Percentiles rank a stretch among this genome's conserved stretches.
Conservation (phyloP, 345 rosid genomes). For the Lepidium didymum region DNA sequence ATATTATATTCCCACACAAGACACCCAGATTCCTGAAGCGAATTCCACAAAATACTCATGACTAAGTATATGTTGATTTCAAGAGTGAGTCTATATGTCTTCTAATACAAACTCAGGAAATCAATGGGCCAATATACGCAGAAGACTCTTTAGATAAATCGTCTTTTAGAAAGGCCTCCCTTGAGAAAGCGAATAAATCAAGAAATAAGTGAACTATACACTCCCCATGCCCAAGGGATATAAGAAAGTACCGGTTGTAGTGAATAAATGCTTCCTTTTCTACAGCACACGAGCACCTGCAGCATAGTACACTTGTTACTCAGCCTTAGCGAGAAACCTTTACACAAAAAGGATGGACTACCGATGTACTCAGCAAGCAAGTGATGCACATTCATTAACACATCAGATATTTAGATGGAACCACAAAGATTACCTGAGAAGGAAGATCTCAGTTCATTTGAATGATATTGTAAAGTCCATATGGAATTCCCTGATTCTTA, state of each 20-base stretch:
- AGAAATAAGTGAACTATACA: not conserved
- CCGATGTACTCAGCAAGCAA: not conserved
- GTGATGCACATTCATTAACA: not conserved
- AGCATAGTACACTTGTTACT: conserved; percentile 10
- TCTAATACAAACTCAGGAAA: not conserved
- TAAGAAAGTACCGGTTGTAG: conserved; percentile 50
- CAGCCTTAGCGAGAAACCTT: not conserved
- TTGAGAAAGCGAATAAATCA: not conserved
- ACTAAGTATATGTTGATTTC: not conserved
- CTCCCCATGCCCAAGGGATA: not conserved
- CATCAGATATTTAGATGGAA: not conserved
- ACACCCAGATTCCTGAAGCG: conserved; percentile 58
- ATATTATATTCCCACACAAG: conserved; percentile 61
- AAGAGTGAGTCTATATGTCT: not conserved
- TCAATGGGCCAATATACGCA: not conserved
- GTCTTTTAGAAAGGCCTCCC: not conserved
- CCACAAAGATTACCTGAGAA: conserved; percentile 53
- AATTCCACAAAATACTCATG: conserved; percentile 7
- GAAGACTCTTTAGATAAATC: not conserved
- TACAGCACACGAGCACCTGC: conserved; percentile 80
- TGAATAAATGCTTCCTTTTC: conserved; percentile 73
- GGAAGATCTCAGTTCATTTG: conserved; percentile 38
- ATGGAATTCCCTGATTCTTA: not conserved
- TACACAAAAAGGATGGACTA: not conserved
- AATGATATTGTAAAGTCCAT: not conserved